Evolutionary conservation across 306 rosid genomes (phyloP), one percentile per base, ranked within the genome.

Genomic region (Vicia sativa): DNA sequence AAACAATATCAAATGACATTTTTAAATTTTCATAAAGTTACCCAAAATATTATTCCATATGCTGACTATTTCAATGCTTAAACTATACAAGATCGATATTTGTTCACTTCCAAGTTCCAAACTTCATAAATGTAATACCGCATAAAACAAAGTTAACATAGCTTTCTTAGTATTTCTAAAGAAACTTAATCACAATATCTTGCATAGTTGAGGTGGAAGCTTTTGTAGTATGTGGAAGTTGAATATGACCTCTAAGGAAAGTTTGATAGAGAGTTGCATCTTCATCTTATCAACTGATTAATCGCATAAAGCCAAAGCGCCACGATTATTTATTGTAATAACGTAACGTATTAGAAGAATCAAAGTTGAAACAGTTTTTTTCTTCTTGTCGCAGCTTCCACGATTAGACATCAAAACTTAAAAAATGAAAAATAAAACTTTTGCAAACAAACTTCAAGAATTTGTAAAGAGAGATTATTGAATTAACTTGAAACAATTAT

Each of bases 311-410:
- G 25, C 18, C 54, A 50, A 4, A 4, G 9, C 10, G 29, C 57
- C 5, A 18, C 28, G 23, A 50, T 19, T 18, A 50, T 50, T 43
- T 50, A 19, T 10, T 9, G 5, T 19, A 50, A 9, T 48, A 15
- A 16, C 53, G 53, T 46, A 46, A 14, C 53, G 53, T 46, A 46
- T 14, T 46, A 15, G 53, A 46, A 46, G 53, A 46, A 46, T 21
- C 53, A 15, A 46, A 15, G 53, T 38, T 7, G 42, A 38, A 38
- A 11, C 3, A 9, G 8, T 38, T 38, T 38, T 8, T 38, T 2
- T 1, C 9, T 38, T 10, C 42, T 38, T 38, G 11, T 38, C 11
- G 2, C 31, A 28, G 4, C 31, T 28, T 28, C 31, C 31, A 28
- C 31, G 31, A 28, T 28, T 28, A 28, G 3, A 28, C 37, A 31